Conservation (phyloP, 2,329 filamentous ascomycete genomes). For the Zymoseptoria brevis region DNA sequence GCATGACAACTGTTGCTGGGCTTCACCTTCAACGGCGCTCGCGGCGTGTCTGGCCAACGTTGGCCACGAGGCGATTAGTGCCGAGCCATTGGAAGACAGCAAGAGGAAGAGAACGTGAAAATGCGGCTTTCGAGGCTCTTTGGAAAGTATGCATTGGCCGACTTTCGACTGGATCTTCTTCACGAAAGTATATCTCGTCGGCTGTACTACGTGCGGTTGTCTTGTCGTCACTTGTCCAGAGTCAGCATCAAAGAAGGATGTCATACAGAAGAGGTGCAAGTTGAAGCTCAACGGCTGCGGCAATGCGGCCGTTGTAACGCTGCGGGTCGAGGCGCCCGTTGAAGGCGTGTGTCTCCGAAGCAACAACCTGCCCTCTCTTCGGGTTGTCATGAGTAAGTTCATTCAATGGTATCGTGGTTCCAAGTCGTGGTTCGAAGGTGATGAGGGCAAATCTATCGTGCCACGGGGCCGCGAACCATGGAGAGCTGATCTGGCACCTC, state of each 20-base stretch:
- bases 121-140: background rate
- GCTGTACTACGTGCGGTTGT: no score
- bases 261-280: background rate
- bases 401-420: background rate
- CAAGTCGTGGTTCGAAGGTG: background rate
- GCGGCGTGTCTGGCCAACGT: background rate
- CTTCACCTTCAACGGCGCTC: background rate
- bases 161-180: no score
- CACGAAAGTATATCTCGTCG: no score
- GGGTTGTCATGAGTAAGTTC: background rate
- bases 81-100: background rate
- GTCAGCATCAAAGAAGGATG: no score
- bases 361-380: background rate
- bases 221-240: no score
- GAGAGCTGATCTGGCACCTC: no score
- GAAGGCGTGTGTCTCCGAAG: background rate
- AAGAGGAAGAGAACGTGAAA: background rate
- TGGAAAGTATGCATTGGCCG: background rate
- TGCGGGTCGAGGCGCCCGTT: background rate
- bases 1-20: conserved; percentile 9
- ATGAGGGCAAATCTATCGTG: background rate
- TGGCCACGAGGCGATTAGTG: background rate
- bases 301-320: background rate
- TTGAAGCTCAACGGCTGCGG: background rate
- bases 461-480: no score